These are phyloP conservation scores for Solanum gandarillasii DNA, from an alignment of 257 asterid species.

Conservation along the genomic window DNA sequence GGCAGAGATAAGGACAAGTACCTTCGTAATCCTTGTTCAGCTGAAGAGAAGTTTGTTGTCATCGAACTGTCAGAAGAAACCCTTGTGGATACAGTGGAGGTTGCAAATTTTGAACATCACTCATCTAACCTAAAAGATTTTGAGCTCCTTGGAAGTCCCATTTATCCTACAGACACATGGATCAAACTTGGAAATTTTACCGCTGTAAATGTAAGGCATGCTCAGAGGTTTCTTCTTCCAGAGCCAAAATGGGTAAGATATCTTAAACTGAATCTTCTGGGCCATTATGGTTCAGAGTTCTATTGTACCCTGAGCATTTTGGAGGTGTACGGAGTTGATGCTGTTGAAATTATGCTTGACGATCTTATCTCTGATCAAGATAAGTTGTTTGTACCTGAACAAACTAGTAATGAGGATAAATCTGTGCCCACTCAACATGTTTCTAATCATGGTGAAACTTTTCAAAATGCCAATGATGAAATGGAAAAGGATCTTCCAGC, in stretches of 20 bases:
- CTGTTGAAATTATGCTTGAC: slow-evolving; percentile 95
- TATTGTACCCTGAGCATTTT: slow-evolving; percentile 79
- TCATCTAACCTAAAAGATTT: slow-evolving; percentile 80
- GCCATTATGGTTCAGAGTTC: slow-evolving; percentile 88
- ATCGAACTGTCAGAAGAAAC: slow-evolving; percentile 96
- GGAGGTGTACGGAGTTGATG: slow-evolving; percentile 94
- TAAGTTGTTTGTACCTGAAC: slow-evolving; percentile 33
- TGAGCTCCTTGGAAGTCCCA: slow-evolving; percentile 67
- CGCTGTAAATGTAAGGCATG: slow-evolving; percentile 70
- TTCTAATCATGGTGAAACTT: slow-evolving; percentile 20
- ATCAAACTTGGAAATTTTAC: slow-evolving; percentile 63
- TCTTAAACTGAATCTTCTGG: slow-evolving; percentile 51
- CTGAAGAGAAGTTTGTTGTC: slow-evolving; percentile 73
- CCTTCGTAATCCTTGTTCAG: slow-evolving; percentile 93
- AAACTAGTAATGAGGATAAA: slow-evolving; percentile 25
- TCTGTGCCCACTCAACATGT: slow-evolving; percentile 20
- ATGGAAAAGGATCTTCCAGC: slow-evolving; percentile 20
- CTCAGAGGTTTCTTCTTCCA: slow-evolving; percentile 57
- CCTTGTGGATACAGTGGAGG: slow-evolving; percentile 56
- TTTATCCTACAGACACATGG: slow-evolving; percentile 95
- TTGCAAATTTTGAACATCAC: slow-evolving; percentile 89
- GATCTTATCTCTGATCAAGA: slow-evolving; percentile 66
- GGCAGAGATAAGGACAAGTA: slow-evolving; percentile 82
- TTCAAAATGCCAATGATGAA: slow-evolving; percentile 38
- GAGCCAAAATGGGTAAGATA: slow-evolving; percentile 96